Conservation (phyloP, 768 basidiomycete genomes). For the Tulasnella sp. region DNA sequence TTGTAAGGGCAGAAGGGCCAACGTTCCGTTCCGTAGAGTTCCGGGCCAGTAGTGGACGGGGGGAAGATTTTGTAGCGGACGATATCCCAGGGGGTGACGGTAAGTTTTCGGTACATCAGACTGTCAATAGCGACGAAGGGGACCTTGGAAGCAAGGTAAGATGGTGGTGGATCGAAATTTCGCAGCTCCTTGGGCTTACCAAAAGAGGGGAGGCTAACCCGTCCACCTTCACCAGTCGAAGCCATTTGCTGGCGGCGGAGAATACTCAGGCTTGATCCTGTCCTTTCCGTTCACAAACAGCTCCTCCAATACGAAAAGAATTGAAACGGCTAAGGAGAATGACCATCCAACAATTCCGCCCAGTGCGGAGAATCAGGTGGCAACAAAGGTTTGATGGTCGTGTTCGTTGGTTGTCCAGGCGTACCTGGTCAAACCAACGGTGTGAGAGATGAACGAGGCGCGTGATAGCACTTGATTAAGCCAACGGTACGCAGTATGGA, state of each 20-base stretch:
- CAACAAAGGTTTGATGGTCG: slow-evolving; percentile 45
- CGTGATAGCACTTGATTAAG: too few species aligned
- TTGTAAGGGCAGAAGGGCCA: slow-evolving; percentile 87
- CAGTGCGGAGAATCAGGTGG: slow-evolving; percentile 71
- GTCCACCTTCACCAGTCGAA: slow-evolving; percentile 58
- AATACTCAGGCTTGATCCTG: slow-evolving; percentile 44
- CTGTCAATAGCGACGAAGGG: slow-evolving; percentile 86
- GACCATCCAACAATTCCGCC: slow-evolving; percentile 97
- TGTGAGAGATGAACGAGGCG: too few species aligned
- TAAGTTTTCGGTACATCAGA: slow-evolving; percentile 77
- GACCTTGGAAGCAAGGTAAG: slow-evolving; percentile 56
- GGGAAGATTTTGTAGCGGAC: slow-evolving; percentile 92
- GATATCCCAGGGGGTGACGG: slow-evolving; percentile 91
- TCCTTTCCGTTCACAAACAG: slow-evolving; percentile 78
- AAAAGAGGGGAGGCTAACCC: slow-evolving; percentile 62
- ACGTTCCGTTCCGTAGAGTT: slow-evolving; percentile 90
- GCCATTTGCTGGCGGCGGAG: too few species aligned
- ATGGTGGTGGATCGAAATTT: not conserved
- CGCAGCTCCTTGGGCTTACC: slow-evolving; percentile 49
- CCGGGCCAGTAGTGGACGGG: slow-evolving; percentile 76
- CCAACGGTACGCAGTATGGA: too few species aligned
- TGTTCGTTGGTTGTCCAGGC: too few species aligned
- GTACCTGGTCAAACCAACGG: too few species aligned
- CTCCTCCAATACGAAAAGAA: slow-evolving; percentile 92
- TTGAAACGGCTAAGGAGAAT: slow-evolving; percentile 81